Conservation (phyloP, 371 early-diverging fungal species). For the Saksenaea vasiformis region DNA sequence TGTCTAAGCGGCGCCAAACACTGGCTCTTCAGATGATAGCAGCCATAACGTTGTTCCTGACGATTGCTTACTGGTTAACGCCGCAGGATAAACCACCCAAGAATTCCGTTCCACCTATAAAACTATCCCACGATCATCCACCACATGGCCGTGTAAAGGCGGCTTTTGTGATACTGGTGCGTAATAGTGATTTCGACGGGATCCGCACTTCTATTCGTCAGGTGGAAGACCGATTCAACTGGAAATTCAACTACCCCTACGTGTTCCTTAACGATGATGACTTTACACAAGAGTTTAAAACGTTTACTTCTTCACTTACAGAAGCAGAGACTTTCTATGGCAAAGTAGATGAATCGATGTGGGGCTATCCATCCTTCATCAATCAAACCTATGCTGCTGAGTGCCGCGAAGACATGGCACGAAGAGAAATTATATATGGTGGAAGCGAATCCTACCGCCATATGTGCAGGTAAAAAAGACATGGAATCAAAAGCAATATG, state of each 20-base stretch:
- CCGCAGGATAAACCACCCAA: background rate
- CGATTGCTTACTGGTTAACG: conserved; percentile 16
- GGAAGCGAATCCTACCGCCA: conserved; percentile 87
- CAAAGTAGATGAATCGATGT: conserved; percentile 61
- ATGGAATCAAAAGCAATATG: background rate
- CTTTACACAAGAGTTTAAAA: conserved; percentile 81
- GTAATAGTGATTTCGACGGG: conserved; percentile 78
- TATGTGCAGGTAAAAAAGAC: conserved; percentile 79
- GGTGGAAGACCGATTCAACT: conserved; percentile 86
- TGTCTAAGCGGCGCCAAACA: conserved; percentile 31
- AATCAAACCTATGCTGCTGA: conserved; percentile 67
- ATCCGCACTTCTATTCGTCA: conserved; percentile 68
- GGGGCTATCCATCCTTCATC: conserved; percentile 85
- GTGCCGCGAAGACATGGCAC: conserved; percentile 60
- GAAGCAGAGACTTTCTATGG: conserved; percentile 54
- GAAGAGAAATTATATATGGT: conserved; percentile 77
- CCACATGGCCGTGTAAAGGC: conserved; percentile 42
- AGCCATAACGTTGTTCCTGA: conserved; percentile 15
- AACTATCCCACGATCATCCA: background rate
- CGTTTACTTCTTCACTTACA: conserved; percentile 43
- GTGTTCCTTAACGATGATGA: conserved; percentile 83
- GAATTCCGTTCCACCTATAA: too few relatives aligned
- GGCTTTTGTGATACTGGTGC: conserved; percentile 63
- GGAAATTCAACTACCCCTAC: conserved; percentile 84
- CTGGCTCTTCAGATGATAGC: conserved; percentile 21